Base-by-base conservation (phyloP, 2,329 filamentous ascomycete species). In the Cordyceps cicadae region DNA sequence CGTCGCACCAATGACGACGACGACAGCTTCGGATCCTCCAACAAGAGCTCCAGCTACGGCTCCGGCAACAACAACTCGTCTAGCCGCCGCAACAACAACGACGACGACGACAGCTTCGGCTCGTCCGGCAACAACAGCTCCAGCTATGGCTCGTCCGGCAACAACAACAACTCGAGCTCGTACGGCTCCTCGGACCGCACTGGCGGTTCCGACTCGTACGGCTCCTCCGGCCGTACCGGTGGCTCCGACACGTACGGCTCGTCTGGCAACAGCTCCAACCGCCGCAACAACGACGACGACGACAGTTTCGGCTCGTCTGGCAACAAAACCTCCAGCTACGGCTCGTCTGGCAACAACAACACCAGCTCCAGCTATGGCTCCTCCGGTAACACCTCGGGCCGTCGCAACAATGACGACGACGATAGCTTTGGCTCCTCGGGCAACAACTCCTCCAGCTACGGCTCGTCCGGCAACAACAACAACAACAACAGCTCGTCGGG, bases 341-440 rank as follows among this genome's bases (percentile, higher is more conserved):
- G 69, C 46, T 68, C 68, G 5, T 58, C 78, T 14, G 79, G 79
- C n/a, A 58, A 63, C 54, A 60, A 64, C 29, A 17, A 17, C 39
- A n/a, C n/a, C n/a, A n/a, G 17, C 39, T 43, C 39, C 4, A n/a
- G 15, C 39, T 43, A n/a, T 5, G 39, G 39, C 39, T 43, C 39
- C 17, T 17, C 15, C 6, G 17, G 17, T 5, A 43, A 43, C 39
- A 43, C 9, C 39, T 41, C 39, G 9, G 14, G 39, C 39, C 39
- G 39, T 17, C 12, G 17, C 39, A 41, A 41, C 39, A n/a, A 41
- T 15, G 39, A 41, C 11, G 39, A 43, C 17, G 15, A 65, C 49
- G 55, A 67, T 34, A 62, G 34, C 52, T 66, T 62, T 19, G 64
- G 66, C 58, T 64, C 64, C 5, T 54, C 19, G 60, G 59, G 52